These are phyloP conservation scores for Clarireedia paspali DNA, from an alignment of 2,329 filamentous ascomycete species.

Conservation along the genomic window DNA sequence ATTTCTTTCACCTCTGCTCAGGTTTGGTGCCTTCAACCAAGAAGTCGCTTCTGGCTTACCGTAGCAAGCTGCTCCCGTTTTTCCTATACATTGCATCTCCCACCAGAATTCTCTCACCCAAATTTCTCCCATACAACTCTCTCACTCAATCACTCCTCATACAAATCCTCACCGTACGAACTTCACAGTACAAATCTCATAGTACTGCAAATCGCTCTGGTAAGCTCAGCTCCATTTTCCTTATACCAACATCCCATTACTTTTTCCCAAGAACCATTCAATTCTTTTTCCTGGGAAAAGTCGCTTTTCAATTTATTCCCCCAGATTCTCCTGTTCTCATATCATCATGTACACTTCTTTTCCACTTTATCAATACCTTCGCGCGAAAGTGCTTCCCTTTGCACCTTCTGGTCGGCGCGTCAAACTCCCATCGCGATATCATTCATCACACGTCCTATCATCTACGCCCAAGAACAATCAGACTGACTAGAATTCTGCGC, in stretches of 20 bases:
- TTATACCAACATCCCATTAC: background rate
- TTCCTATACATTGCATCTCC: no score
- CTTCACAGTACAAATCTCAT: no score
- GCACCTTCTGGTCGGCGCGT: slow-evolving; percentile 1
- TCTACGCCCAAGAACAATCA: background rate
- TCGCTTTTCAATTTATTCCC: background rate
- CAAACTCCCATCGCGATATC: background rate
- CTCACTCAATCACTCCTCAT: background rate
- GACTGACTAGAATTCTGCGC: slow-evolving; percentile 15
- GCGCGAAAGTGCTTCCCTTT: slow-evolving; percentile 5
- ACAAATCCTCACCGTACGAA: no score
- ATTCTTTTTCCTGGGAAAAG: background rate
- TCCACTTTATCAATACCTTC: background rate
- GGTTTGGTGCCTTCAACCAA: no score
- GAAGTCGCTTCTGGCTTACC: no score
- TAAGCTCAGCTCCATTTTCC: background rate
- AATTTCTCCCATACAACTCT: background rate
- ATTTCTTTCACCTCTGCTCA: no score
- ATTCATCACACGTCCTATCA: background rate
- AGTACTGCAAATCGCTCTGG: no score
- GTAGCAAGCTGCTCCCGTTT: no score
- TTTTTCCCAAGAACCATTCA: background rate
- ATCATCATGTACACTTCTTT: background rate
- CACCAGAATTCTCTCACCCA: no score
- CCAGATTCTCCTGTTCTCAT: background rate